Conservation (phyloP, 768 basidiomycete species). For the Boletus reticuloceps region DNA sequence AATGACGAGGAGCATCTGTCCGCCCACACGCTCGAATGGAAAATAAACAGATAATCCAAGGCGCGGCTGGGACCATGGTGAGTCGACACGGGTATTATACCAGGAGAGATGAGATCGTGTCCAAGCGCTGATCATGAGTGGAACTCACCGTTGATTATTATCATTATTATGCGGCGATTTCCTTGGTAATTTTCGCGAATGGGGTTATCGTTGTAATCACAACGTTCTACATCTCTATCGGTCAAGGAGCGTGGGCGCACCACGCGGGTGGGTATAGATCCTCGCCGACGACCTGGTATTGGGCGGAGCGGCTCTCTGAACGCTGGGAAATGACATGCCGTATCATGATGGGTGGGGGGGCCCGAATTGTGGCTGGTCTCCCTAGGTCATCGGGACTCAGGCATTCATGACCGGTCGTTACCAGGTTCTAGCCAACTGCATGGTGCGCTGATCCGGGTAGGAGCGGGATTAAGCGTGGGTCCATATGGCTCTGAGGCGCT, state of each 20-base stretch:
- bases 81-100: constrained; percentile 7
- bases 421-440: background rate
- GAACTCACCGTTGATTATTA: background rate
- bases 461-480: background rate
- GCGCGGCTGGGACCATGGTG: background rate
- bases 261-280: constrained; percentile 1
- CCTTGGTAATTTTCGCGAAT: background rate
- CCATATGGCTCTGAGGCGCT: background rate
- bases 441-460: background rate
- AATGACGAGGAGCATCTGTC: constrained; percentile 7
- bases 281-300: background rate
- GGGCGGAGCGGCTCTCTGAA: background rate
- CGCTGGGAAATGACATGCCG: constrained; percentile 12
- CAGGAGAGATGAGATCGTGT: constrained; percentile 10
- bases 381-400: background rate
- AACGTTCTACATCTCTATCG: background rate
- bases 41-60: background rate
- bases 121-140: constrained; percentile 27
- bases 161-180: background rate
- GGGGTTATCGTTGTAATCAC: background rate
- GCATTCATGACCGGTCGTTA: background rate
- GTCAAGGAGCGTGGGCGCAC: background rate
- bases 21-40: constrained; percentile 13
- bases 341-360: constrained; percentile 5
- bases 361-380: background rate